Evolutionary conservation across 1,139 yeast species (phyloP), one percentile per base, ranked within the genome.

Genomic region (Taiozyma sp.): DNA sequence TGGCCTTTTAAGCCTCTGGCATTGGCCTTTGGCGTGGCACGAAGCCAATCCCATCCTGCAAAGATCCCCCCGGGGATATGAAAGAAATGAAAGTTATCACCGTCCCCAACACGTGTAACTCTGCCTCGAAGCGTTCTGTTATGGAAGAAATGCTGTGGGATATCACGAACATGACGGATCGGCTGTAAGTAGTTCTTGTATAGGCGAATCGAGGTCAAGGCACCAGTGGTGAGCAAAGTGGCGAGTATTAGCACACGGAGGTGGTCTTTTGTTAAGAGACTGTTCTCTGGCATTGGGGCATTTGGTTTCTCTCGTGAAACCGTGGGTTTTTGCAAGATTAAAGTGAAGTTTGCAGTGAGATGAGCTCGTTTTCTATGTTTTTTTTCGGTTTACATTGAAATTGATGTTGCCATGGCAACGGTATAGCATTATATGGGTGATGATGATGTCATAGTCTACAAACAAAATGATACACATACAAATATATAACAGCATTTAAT

Each of bases 31-130:
- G 89, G 89, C 1, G 72, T 65, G 10, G 62, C 56, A 42, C 98
- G 71, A 21, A 88, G 63, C 96, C 97, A 89, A 11, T 95, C 93
- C 99, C 99, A 93, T 0, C 99, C 99, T 5, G 84, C 79, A 1
- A 83, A 62, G 0, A 76, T 53, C 0, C 99, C 99, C 4, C 98
- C 98, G 0, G 99, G 99, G 0, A 95, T 84, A 65, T 93, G 99
- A 63, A 75, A 93, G 58, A 93, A 80, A 50, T 93, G 85, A 67
- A 93, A 93, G 64, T 91, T 91, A 65, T 93, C 99, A 6, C 97
- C 99, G 67, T 93, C 99, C 0, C 98, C 98, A 0, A 93, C 99
- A 3, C 95, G 74, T 0, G 97, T 88, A 6, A 91, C 97, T 50
- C 77, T 75, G 0, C 99, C 99, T 51, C 79, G 77, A n/a, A 91